phyloP scores from a whole-genome alignment of 2,329 filamentous ascomycete genomes.

The Dothideomycetidae sp. region DNA sequence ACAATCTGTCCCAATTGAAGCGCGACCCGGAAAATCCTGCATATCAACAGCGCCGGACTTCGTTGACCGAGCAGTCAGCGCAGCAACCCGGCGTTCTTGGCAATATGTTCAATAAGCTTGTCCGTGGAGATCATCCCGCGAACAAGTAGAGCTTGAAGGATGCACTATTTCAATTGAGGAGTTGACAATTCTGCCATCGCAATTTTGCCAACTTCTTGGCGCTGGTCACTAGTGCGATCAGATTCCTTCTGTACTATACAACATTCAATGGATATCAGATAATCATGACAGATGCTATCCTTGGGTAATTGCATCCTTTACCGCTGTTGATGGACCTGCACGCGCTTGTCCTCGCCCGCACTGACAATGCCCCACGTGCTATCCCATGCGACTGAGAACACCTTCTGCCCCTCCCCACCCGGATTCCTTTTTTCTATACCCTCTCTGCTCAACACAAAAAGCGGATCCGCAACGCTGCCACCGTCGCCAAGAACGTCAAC shows the following conservation, averaged over 20 bases:
- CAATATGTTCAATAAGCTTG: conserved; percentile 13
- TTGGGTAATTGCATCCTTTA: too few species aligned
- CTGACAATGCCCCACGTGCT: conserved; percentile 75
- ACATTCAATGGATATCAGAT: too few species aligned
- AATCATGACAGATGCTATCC: too few species aligned
- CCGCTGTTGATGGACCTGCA: conserved; percentile 66
- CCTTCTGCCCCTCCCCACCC: conserved; percentile 73
- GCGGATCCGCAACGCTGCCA: conserved; percentile 48
- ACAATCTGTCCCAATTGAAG: conserved; percentile 13
- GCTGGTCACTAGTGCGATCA: too few species aligned
- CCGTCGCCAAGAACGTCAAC: conserved; percentile 38
- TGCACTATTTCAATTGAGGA: too few species aligned
- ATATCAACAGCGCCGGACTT: conserved; percentile 11
- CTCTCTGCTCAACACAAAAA: conserved; percentile 65
- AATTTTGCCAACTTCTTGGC: too few species aligned
- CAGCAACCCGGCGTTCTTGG: conserved; percentile 11
- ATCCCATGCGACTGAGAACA: conserved; percentile 82
- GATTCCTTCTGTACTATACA: too few species aligned
- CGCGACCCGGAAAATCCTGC: conserved; percentile 12
- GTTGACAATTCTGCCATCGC: too few species aligned
- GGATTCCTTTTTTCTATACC: conserved; percentile 46
- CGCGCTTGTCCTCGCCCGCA: conserved; percentile 80
- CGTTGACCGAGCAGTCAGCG: conserved; percentile 11
- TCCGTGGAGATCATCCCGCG: not conserved
- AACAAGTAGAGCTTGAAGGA: conserved; percentile 3